These are phyloP conservation scores for Laetiporus sulphureus DNA, from an alignment of 1,284 basidiomycete species.

Conservation along the genomic window DNA sequence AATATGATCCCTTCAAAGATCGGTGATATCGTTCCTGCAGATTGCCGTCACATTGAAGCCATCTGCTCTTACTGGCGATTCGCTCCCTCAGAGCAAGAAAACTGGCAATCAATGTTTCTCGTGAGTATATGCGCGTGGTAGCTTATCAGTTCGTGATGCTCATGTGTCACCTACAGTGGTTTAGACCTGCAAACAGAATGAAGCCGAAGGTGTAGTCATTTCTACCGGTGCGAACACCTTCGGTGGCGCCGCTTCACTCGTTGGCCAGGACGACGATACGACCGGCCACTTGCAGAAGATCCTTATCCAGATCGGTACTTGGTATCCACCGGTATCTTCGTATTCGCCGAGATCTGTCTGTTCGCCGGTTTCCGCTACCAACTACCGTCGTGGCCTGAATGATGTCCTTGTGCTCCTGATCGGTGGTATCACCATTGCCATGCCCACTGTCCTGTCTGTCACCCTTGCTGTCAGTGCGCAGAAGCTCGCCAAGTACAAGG, in stretches of 20 bases:
- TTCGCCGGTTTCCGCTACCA: constrained; percentile 88
- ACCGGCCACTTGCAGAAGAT: constrained; percentile 98
- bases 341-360: no score
- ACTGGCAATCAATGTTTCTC: constrained; percentile 93
- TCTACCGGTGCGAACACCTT: constrained; percentile 94
- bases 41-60: constrained; percentile 91
- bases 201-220: constrained; percentile 95
- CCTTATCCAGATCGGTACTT: constrained; percentile 91
- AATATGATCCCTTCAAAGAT: constrained; percentile 96
- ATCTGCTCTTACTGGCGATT: constrained; percentile 94
- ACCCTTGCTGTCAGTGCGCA: constrained; percentile 96
- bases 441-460: constrained; percentile 95
- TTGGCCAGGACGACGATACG: constrained; percentile 93
- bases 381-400: constrained; percentile 93
- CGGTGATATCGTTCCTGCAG: constrained; percentile 94
- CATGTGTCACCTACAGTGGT: constrained; percentile 45
- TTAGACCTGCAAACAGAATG: constrained; percentile 98
- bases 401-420: constrained; percentile 97
- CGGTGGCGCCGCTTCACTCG: constrained; percentile 91
- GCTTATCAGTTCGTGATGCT: background rate
- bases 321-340: constrained; percentile 91
- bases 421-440: constrained; percentile 98
- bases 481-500: constrained; percentile 97
- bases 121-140: constrained; percentile 46
- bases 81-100: constrained; percentile 87